Evolutionary conservation across 1,139 yeast genomes (phyloP).

Genomic region (Candida gigantensis): DNA sequence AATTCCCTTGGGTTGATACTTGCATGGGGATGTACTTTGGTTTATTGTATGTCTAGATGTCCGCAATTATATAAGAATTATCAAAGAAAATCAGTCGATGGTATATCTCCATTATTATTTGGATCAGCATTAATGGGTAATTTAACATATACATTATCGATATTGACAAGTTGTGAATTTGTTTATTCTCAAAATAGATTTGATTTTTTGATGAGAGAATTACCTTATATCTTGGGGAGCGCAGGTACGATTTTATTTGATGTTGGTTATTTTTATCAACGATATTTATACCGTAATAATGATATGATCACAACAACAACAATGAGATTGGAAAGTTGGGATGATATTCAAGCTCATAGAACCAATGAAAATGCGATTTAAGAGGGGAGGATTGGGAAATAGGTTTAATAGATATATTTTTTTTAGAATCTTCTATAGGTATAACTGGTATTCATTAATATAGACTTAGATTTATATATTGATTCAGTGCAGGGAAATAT

Average conservation of each 20-base stretch:
- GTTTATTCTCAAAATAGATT: constrained; percentile 28
- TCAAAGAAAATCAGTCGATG: constrained; percentile 76
- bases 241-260: constrained; percentile 86
- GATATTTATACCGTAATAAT: constrained; percentile 34
- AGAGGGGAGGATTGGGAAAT: too few species aligned
- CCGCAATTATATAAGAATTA: constrained; percentile 85
- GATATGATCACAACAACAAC: constrained; percentile 27
- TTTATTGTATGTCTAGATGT: constrained; percentile 76
- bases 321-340: constrained; percentile 32
- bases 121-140: constrained; percentile 81
- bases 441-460: too few species aligned
- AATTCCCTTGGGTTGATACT: constrained; percentile 50
- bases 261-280: constrained; percentile 69
- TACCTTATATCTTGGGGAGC: constrained; percentile 84
- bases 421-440: too few species aligned
- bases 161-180: constrained; percentile 54
- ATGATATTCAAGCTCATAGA: constrained; percentile 12
- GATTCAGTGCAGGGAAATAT: too few species aligned
- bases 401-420: too few species aligned
- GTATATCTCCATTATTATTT: constrained; percentile 78
- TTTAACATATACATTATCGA: constrained; percentile 75
- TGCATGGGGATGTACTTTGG: constrained; percentile 81
- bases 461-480: too few species aligned
- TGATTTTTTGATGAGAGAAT: constrained; percentile 62
- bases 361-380: too few species aligned